Evolutionary conservation across 768 basidiomycete genomes (phyloP), one percentile per base, ranked within the genome.

Genomic region (Pleurotus citrinopileatus): DNA sequence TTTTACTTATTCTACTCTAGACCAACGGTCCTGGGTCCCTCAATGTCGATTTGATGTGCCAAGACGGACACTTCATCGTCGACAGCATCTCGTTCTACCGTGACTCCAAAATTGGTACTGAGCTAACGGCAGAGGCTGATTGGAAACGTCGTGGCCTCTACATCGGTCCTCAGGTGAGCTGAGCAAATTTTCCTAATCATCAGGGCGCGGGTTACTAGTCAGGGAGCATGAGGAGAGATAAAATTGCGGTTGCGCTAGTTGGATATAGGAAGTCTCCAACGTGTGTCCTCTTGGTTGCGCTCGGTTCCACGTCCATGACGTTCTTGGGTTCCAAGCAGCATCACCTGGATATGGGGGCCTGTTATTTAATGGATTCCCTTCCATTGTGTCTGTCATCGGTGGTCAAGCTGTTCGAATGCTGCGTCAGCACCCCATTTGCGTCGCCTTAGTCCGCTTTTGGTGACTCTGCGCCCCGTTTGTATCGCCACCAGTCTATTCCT

Each of bases 81-180:
- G 94, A 97, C 68, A 96, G 92, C 70, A 82, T 95, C 57, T 83
- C 94, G 1, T 94, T 77, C 76, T 98, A 96, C 71, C 67, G 75
- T 1, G 90, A 94, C 60, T 72, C 76, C 26, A 78, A 82, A 63
- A 60, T 90, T 10, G 94, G 86, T 10, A 86, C 82, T 12, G 89
- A 88, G 5, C 70, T 91, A 61, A 91, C 84, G 10, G 86, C 91
- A 5, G 94, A 98, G 59, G 88, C 90, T 6, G 94, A 98, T 73
- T 98, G 91, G 93, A 89, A 88, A 67, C 84, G 95, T 43, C 82
- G 94, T 17, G 93, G 90, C 1, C 73, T 90, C 59, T 98, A 97
- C 77, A 84, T 96, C 65, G 96, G 96, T 1, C 96, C 95, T 48
- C 85, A 89, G 75, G 85, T 90, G 60, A 55, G 73, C 59, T 22